phyloP scores from a whole-genome alignment of 164 flowering plant genomes.

The Magnolia changhungtana region DNA sequence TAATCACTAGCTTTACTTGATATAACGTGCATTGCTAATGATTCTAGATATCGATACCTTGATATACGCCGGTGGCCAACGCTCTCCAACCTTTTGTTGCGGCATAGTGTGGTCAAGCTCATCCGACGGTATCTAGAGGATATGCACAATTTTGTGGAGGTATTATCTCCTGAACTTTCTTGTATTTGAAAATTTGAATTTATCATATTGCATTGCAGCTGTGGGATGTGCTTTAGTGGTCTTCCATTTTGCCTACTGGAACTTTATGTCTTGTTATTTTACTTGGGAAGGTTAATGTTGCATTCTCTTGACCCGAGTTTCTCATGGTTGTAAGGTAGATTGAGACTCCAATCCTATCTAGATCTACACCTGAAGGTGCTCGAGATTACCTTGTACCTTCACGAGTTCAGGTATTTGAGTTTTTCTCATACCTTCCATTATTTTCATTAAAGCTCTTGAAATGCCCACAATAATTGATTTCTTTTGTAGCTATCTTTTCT shows the following conservation, averaged over 20 bases:
- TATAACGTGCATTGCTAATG: not conserved
- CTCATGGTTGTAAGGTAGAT: constrained; percentile 73
- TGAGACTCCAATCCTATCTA: constrained; percentile 92
- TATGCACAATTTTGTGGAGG: constrained; percentile 83
- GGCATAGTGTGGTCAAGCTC: constrained; percentile 82
- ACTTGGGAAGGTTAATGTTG: not conserved
- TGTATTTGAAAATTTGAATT: not conserved
- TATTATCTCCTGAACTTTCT: constrained; percentile 16
- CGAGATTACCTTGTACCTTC: constrained; percentile 96
- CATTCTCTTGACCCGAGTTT: constrained; percentile 31
- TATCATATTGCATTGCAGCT: not conserved
- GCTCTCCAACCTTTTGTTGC: constrained; percentile 59
- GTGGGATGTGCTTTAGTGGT: not conserved
- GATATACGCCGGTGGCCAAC: constrained; percentile 85
- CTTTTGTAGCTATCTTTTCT: not conserved
- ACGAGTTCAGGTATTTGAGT: constrained; percentile 74
- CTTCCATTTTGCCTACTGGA: not conserved
- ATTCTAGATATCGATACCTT: constrained; percentile 70
- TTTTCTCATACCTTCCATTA: constrained; percentile 1
- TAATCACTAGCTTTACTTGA: not conserved
- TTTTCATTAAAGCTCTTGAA: constrained; percentile 3
- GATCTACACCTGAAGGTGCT: constrained; percentile 99
- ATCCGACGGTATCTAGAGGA: constrained; percentile 82
- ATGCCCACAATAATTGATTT: not conserved
- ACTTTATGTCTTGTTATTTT: not conserved